phyloP scores from a whole-genome alignment of 129 eudicot species.

The Flaveria sonorensis region DNA sequence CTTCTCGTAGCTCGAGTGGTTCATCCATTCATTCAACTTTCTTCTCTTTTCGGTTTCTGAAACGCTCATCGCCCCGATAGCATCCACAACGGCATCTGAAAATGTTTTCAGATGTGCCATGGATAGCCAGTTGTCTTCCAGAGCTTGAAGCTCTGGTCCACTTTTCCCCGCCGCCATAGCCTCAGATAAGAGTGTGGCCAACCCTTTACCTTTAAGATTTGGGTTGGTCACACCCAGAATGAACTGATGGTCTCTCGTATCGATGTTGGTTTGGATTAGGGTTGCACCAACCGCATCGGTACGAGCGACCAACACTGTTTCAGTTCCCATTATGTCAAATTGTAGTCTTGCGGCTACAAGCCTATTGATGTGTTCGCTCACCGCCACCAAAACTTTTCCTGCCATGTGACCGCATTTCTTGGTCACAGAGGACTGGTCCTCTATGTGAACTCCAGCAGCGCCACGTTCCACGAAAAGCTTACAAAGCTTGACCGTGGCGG shows the following conservation, averaged over 20 bases:
- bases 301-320: slow-evolving; percentile 83
- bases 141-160: slow-evolving; percentile 74
- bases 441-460: slow-evolving; percentile 95
- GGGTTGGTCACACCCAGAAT: slow-evolving; percentile 83
- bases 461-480: slow-evolving; percentile 97
- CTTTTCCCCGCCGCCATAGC: slow-evolving; percentile 78
- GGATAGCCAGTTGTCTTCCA: slow-evolving; percentile 78
- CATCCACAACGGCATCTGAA: slow-evolving; percentile 68
- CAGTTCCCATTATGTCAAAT: slow-evolving; percentile 89
- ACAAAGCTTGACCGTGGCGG: slow-evolving; percentile 89
- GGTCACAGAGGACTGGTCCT: slow-evolving; percentile 93
- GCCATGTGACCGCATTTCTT: slow-evolving; percentile 99
- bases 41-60: slow-evolving; percentile 67
- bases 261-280: slow-evolving; percentile 80
- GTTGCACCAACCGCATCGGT: slow-evolving; percentile 92
- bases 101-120: slow-evolving; percentile 76
- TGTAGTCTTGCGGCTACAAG: slow-evolving; percentile 86
- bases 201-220: slow-evolving; percentile 55
- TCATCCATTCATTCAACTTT: slow-evolving; percentile 74
- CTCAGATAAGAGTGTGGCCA: slow-evolving; percentile 62
- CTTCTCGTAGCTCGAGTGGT: slow-evolving; percentile 60
- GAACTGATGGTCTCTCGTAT: slow-evolving; percentile 85
- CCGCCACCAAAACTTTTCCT: slow-evolving; percentile 82
- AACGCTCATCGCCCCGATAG: slow-evolving; percentile 48
- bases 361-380: slow-evolving; percentile 78